phyloP scores from a whole-genome alignment of 192 early-diverging fungal species.

The Paraglomus brasilianum region DNA sequence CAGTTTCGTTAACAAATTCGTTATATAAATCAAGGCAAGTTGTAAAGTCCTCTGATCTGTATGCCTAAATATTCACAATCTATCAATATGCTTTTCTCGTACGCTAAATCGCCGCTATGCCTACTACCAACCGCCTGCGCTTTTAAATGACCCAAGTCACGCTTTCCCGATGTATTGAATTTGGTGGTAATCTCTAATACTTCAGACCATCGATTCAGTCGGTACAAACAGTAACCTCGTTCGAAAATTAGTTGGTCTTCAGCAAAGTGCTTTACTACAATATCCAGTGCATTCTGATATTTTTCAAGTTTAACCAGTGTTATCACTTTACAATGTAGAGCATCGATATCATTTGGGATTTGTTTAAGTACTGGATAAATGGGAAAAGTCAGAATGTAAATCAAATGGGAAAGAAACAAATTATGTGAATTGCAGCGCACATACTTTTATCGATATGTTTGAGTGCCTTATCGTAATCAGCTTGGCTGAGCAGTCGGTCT shows the following conservation, averaged over 20 bases:
- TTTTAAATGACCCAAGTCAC: conserved; percentile 52
- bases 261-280: conserved; percentile 33
- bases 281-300: conserved; percentile 54
- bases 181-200: conserved; percentile 41
- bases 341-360: conserved; percentile 49
- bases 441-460: conserved; percentile 55
- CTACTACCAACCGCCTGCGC: conserved; percentile 60
- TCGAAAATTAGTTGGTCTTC: conserved; percentile 47
- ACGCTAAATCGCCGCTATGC: background rate
- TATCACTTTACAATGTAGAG: conserved; percentile 58
- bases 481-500: conserved; percentile 47
- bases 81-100: background rate
- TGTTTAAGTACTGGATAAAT: conserved; percentile 37
- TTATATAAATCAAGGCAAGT: conserved; percentile 45
- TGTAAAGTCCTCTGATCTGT: conserved; percentile 56
- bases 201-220: conserved; percentile 55
- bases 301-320: conserved; percentile 55
- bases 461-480: conserved; percentile 55
- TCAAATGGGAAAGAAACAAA: background rate
- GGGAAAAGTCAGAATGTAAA: background rate
- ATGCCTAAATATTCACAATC: conserved; percentile 36
- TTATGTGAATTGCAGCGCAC: background rate
- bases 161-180: conserved; percentile 30
- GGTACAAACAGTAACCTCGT: conserved; percentile 65
- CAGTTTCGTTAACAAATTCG: conserved; percentile 42